Base-by-base conservation (phyloP, 495 filamentous ascomycete species). In the Xylaria telfairii region DNA sequence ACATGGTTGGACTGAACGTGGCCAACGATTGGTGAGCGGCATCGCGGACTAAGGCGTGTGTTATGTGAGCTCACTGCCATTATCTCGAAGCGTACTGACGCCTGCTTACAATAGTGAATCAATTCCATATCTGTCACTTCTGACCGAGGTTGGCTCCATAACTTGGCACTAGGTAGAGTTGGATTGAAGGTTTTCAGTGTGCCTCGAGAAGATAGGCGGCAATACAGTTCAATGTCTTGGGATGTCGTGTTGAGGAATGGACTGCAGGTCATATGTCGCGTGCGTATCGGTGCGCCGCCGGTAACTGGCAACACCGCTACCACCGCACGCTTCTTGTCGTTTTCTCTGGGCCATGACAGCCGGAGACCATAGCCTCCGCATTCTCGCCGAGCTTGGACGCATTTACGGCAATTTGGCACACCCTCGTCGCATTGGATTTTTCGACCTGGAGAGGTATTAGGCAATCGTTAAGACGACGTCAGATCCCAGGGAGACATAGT, bases 281-380 rank as follows among this genome's bases (percentile, higher is more conserved):
- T 41, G 7, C 34, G 19, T 34, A 54, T 46, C 32, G 15, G 51
- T 44, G 59, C 51, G 46, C 51, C n/a, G 17, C 51, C n/a, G 17
- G 21, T 37, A 21, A 53, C 37, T 24, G 61, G 68, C 56, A 62
- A 59, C 39, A 56, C 57, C 24, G 32, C 64, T 19, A 51, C 57
- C 15, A 78, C 71, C 4, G 74, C 74, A 68, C 76, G 76, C 61
- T 61, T 76, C 34, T 59, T 67, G 44, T 78, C 76, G 68, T 68
- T 62, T 34, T 69, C 70, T 26, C 60, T 74, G 13, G 76, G 76
- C 76, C 76, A 78, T 53, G 76, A 78, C 30, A 78, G 70, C 26
- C 76, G 76, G 41, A 72, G 21, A 17, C 54, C 72, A 60, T 76
- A 76, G 4, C 74, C 76, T 61, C 73, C 70, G 68, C 74, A 78